Conservation (phyloP, 2,329 filamentous ascomycete species). For the Beauveria australis region DNA sequence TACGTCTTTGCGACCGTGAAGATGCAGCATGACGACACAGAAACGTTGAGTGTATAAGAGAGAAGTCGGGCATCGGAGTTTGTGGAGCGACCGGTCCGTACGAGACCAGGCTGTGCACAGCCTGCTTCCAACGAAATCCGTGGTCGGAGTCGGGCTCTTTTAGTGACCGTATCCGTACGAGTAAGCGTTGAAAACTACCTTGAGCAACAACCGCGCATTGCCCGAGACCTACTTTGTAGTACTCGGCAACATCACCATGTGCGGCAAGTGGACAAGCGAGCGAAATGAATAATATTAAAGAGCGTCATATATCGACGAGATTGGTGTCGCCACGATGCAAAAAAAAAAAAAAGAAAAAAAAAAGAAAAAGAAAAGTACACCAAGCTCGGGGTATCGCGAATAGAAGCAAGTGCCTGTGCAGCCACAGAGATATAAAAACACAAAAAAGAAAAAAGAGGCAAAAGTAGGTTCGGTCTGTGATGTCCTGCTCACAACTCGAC, state of each 20-base stretch:
- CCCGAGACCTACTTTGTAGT: too few relatives aligned
- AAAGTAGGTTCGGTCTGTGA: not conserved
- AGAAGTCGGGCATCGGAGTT: not conserved
- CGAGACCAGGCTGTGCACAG: not conserved
- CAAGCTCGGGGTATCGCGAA: constrained; percentile 7
- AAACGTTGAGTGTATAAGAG: not conserved
- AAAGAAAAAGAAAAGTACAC: not conserved
- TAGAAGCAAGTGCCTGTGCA: not conserved
- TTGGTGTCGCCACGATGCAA: not conserved
- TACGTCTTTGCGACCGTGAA: not conserved
- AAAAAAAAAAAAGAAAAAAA: too few relatives aligned
- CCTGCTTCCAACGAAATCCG: not conserved
- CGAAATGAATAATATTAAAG: not conserved
- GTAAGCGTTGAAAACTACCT: not conserved
- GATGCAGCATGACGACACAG: not conserved
- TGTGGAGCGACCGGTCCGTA: constrained; percentile 2
- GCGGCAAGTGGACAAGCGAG: not conserved
- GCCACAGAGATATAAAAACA: not conserved
- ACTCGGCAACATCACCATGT: not conserved
- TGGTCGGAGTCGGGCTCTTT: not conserved
- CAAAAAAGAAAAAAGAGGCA: not conserved
- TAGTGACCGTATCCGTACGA: not conserved
- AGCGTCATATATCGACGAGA: not conserved
- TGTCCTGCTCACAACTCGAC: not conserved
- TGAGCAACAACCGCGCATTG: not conserved